A percentile compares a stretch with the other conserved stretches of the same genome.
Evolutionary conservation across 495 filamentous ascomycete species (phyloP).

Genomic region (Aspergillus affinis): DNA sequence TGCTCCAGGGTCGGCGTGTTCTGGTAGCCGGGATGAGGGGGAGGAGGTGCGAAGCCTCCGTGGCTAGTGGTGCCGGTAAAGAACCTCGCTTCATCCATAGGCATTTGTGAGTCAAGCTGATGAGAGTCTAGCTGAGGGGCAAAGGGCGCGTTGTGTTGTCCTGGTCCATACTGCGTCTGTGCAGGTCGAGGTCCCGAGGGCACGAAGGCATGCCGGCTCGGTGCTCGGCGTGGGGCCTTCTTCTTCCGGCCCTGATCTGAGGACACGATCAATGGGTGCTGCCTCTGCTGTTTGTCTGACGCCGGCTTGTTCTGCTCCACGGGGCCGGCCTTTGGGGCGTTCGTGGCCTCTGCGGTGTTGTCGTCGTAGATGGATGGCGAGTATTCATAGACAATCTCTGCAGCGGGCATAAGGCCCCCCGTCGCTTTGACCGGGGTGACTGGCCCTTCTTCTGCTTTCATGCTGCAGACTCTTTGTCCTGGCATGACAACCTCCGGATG

Average conservation of each 20-base stretch:
- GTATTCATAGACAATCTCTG: constrained; percentile 2
- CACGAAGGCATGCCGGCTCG: neutral
- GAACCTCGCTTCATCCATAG: constrained; percentile 1
- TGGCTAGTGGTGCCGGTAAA: constrained; percentile 18
- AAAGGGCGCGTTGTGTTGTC: no score
- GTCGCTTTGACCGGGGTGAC: constrained; percentile 1
- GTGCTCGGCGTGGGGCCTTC: neutral
- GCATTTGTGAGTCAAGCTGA: neutral
- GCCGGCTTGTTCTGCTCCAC: neutral
- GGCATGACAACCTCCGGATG: constrained; percentile 15
- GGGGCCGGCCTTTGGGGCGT: neutral
- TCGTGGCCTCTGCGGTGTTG: neutral
- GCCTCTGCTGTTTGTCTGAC: constrained; percentile 2
- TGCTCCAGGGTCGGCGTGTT: constrained; percentile 28
- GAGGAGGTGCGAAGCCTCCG: constrained; percentile 27
- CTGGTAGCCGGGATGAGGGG: constrained; percentile 24
- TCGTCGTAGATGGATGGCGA: constrained; percentile 16
- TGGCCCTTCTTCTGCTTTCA: constrained; percentile 12
- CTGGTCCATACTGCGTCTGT: neutral
- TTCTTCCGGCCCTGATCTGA: constrained; percentile 7
- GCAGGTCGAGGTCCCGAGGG: neutral
- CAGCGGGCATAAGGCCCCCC: neutral
- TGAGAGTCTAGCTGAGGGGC: neutral
- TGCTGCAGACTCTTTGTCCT: constrained; percentile 11
- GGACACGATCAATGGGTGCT: constrained; percentile 19